These are phyloP conservation scores for Beta lomatogona DNA, from an alignment of 179 eudicot genomes.

Conservation along the genomic window DNA sequence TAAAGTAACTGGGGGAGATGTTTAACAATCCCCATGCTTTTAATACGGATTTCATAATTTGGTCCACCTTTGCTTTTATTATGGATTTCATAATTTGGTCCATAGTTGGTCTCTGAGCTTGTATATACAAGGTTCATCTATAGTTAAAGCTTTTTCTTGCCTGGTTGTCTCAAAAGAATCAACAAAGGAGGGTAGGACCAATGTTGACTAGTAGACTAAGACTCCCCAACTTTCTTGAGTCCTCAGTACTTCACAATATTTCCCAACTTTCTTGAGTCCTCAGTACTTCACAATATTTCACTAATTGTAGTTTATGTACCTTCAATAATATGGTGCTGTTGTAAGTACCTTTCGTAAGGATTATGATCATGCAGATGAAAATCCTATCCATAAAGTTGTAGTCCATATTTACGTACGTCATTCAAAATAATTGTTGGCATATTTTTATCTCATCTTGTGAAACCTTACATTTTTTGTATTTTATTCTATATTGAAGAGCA, in stretches of 20 bases:
- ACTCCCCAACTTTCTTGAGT: neutral
- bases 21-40: too few relatives aligned
- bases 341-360: constrained; percentile 7
- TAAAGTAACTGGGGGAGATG: too few relatives aligned
- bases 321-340: neutral
- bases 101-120: neutral
- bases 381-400: neutral
- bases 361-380: neutral
- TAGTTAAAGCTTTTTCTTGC: neutral
- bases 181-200: constrained; percentile 8
- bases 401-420: neutral
- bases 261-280: neutral
- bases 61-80: too few relatives aligned
- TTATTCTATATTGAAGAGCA: neutral
- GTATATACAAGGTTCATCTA: neutral
- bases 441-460: neutral
- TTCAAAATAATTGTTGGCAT: neutral
- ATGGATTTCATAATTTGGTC: too few relatives aligned
- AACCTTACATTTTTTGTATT: neutral
- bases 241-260: neutral
- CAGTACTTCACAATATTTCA: neutral
- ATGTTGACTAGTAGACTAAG: constrained; percentile 5
- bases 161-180: constrained; percentile 12
- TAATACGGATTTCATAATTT: too few relatives aligned
- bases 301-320: constrained; percentile 1